Evolutionary conservation across 2,329 filamentous ascomycete genomes (phyloP), one percentile per base, ranked within the genome.

Genomic region (Fusarium anguioides): DNA sequence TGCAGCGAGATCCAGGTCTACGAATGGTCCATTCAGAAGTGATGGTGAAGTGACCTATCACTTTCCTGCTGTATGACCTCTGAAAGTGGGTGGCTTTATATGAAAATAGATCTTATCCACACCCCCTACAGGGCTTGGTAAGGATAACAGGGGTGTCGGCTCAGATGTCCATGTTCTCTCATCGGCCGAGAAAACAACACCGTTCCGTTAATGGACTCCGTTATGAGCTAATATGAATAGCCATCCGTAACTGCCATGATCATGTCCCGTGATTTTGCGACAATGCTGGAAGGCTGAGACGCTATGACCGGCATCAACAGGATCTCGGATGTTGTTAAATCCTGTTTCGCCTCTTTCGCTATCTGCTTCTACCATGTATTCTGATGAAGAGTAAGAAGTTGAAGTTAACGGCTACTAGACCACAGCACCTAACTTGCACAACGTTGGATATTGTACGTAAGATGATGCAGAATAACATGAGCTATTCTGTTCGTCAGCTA

Each of bases 171-270:
- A 12, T 74, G 71, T 74, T 74, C 63, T 50, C 72, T 74, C 72
- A 64, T 61, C 66, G 62, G 62, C 44, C 56, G 72, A 74, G 72
- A 72, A 72, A 74, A 74, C 72, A 74, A 73, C 61, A 69, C 71
- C 68, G 64, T 71, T 70, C 65, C 33, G 56, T 66, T 51, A 29
- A 50, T 50, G 55, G 50, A 45, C 35, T 59, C 58, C 64, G 63
- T 74, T 64, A 69, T 66, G 68, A 69, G 62, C 64, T 24, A 35
- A 40, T 45, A 50, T 59, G 59, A 15, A 31, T 57, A n/a, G 39
- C 49, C 55, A 63, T 65, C 53, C 52, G 46, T 64, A 69, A 69
- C 57, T 29, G 37, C 36, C 45, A 44, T 27, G 37, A 18, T 15
- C 53, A 47, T 64, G 62, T 65, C 68, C 64, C 58, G 64, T 74